A percentile compares a stretch with the other conserved stretches of the same genome.
Conservation (phyloP, 805 yeast species). For the Yamadazyma ubonensis region DNA sequence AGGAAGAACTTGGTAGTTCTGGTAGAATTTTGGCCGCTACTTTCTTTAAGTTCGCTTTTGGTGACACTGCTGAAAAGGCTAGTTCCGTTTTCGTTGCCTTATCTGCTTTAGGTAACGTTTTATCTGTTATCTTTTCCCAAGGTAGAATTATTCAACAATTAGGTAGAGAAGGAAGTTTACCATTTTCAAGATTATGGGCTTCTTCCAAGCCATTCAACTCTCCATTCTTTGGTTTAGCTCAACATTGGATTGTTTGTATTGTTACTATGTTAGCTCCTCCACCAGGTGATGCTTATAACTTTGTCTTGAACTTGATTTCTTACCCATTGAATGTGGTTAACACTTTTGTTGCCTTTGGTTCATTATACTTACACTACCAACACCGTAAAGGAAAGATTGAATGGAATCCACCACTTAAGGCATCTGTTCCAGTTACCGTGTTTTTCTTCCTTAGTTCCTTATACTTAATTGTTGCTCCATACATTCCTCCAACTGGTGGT, state of each 20-base stretch:
- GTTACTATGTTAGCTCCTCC: constrained; percentile 78
- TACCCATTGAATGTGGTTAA: constrained; percentile 81
- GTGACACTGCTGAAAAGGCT: constrained; percentile 65
- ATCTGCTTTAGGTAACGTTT: constrained; percentile 77
- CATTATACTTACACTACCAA: constrained; percentile 56
- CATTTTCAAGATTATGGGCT: constrained; percentile 71
- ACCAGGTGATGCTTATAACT: constrained; percentile 85
- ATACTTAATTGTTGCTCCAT: constrained; percentile 74
- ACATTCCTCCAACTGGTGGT: constrained; percentile 67
- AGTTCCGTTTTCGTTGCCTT: constrained; percentile 78
- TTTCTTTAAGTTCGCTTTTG: constrained; percentile 72
- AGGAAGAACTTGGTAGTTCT: constrained; percentile 55
- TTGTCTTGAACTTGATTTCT: constrained; percentile 73
- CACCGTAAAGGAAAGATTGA: constrained; percentile 46
- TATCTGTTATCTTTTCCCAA: constrained; percentile 78
- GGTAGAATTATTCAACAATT: constrained; percentile 78
- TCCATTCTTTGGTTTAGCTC: constrained; percentile 69
- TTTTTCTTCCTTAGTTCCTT: constrained; percentile 67
- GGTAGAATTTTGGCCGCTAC: constrained; percentile 74
- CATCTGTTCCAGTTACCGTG: constrained; percentile 58
- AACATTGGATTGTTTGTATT: constrained; percentile 75
- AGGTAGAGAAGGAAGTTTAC: constrained; percentile 79
- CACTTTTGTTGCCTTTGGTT: constrained; percentile 60
- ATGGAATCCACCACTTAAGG: constrained; percentile 74
- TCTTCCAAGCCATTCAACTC: constrained; percentile 69